Percentiles rank a stretch among this genome's conserved stretches.
phyloP scores from a whole-genome alignment of 1,284 basidiomycete genomes.

The Leccinum griseonigrum region DNA sequence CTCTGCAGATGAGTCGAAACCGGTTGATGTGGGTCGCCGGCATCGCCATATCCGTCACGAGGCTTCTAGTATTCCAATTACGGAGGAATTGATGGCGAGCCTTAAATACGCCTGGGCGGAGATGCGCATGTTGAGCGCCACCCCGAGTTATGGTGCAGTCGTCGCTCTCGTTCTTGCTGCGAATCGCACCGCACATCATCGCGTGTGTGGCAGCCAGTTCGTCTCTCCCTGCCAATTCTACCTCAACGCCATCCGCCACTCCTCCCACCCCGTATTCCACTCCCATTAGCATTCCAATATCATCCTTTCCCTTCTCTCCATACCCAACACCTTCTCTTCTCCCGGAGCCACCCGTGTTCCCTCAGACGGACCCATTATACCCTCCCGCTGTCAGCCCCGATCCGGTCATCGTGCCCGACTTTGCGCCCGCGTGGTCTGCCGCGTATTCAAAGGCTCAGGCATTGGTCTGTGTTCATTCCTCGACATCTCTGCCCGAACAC shows the following conservation, averaged over 20 bases:
- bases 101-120: conserved; percentile 9
- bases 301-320: conserved; percentile 27
- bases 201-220: background rate
- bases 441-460: conserved; percentile 39
- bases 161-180: conserved; percentile 18
- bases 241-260: background rate
- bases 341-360: conserved; percentile 31
- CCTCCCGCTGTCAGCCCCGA: conserved; percentile 30
- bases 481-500: background rate
- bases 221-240: conserved; percentile 1
- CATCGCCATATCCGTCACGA: conserved; percentile 1
- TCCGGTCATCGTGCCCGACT: conserved; percentile 40
- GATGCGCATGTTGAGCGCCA: background rate
- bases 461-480: conserved; percentile 26
- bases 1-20: background rate
- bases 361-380: conserved; percentile 28
- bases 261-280: conserved; percentile 1
- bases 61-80: background rate
- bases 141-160: conserved; percentile 17
- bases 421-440: conserved; percentile 40
- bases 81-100: background rate
- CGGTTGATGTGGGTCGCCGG: background rate
- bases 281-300: conserved; percentile 24
- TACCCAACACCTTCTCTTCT: conserved; percentile 29
- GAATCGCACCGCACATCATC: conserved; percentile 12